Evolutionary conservation across 176 grass and related monocot species (phyloP).

Genomic region (Miscanthus lutarioriparius): DNA sequence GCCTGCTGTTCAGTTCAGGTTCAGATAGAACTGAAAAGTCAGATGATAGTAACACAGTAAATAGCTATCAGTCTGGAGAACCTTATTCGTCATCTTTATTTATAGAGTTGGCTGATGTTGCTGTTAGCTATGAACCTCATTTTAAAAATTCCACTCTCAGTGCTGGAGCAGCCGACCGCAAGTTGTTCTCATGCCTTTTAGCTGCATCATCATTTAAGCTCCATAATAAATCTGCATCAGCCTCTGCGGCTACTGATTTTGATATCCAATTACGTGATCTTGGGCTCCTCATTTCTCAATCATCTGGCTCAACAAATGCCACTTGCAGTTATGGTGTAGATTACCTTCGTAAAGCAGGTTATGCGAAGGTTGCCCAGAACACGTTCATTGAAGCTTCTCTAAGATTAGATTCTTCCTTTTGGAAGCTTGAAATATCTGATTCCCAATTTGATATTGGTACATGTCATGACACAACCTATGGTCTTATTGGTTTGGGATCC

Average conservation of each 20-base stretch:
- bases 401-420: conserved; percentile 56
- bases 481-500: conserved; percentile 60
- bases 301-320: conserved; percentile 49
- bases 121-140: conserved; percentile 91
- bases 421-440: conserved; percentile 85
- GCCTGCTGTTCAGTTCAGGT: conserved; percentile 63
- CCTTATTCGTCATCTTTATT: conserved; percentile 60
- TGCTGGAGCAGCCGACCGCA: conserved; percentile 44
- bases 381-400: conserved; percentile 66
- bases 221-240: conserved; percentile 56
- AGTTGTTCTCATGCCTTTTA: conserved; percentile 72
- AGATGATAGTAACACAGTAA: conserved; percentile 36
- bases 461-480: conserved; percentile 79
- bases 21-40: conserved; percentile 47
- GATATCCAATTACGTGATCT: conserved; percentile 83
- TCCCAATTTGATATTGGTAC: conserved; percentile 74
- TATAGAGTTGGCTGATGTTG: conserved; percentile 89
- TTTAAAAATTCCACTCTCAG: conserved; percentile 32
- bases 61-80: conserved; percentile 34
- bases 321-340: conserved; percentile 54
- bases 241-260: conserved; percentile 57
- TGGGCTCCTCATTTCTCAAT: conserved; percentile 77
- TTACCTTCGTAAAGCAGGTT: conserved; percentile 67
- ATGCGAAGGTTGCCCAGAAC: conserved; percentile 69
- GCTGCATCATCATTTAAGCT: conserved; percentile 92